Conservation (phyloP, 345 rosid species). For the Brassica nigra region DNA sequence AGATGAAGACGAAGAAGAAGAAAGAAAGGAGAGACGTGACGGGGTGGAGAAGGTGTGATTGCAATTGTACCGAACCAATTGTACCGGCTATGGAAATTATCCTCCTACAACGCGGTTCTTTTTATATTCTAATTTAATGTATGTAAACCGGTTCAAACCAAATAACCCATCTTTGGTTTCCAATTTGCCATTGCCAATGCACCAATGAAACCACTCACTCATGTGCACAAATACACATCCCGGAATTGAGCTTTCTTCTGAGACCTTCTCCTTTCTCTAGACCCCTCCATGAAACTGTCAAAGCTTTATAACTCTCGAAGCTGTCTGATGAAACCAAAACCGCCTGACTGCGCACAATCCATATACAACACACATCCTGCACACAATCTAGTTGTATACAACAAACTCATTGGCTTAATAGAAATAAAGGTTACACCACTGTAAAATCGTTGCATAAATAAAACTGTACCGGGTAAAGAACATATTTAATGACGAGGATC, state of each 20-base stretch:
- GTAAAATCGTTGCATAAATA: neutral
- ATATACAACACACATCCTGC: conserved; percentile 57
- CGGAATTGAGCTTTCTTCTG: too few relatives aligned
- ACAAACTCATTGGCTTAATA: conserved; percentile 2
- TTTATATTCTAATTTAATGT: neutral
- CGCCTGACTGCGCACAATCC: conserved; percentile 62
- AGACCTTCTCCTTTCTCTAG: conserved; percentile 50
- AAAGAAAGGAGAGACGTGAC: neutral
- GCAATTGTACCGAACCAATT: conserved; percentile 21
- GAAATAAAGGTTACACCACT: neutral
- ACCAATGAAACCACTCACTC: conserved; percentile 60
- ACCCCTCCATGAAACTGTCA: conserved; percentile 78
- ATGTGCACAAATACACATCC: too few relatives aligned
- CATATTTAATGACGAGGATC: conserved; percentile 69
- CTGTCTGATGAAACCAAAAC: conserved; percentile 71
- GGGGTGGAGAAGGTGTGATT: neutral
- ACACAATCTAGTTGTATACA: conserved; percentile 12
- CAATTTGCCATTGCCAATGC: conserved; percentile 18
- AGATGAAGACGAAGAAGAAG: too few relatives aligned
- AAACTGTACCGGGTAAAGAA: conserved; percentile 62
- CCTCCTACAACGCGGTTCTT: conserved; percentile 8
- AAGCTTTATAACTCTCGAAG: conserved; percentile 77
- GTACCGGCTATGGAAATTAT: neutral
- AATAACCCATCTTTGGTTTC: conserved; percentile 29
- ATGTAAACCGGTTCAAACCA: conserved; percentile 5